Base-by-base conservation (phyloP, 2,329 filamentous ascomycete genomes). In the Aspergillus cejpii region DNA sequence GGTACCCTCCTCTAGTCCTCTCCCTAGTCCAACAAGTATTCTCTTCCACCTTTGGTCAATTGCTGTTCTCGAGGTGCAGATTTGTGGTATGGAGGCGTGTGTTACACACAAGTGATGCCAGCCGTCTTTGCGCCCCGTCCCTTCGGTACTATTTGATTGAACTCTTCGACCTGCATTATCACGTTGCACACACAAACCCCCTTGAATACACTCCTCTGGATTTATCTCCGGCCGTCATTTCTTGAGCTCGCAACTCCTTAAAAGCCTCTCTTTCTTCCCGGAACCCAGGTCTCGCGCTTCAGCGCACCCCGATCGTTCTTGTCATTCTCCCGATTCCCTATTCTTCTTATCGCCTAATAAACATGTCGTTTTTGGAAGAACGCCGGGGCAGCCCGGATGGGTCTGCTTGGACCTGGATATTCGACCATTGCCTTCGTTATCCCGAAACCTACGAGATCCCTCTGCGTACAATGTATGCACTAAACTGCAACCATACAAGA, bases 391-490 rank as follows among this genome's bases (percentile, higher is more conserved):
- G 44, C 44, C 61, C 62, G 6, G 64, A 70, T 52, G 70, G 69
- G 49, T 65, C 67, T 28, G 64, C 67, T 19, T 66, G 74, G 59
- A 64, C 69, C 48, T 73, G 75, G 73, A 77, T 81, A 48, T 69
- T 80, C 39, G 78, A 80, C 46, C 78, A 80, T 59, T 71, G 81
- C 45, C 65, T 82, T 42, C 74, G 76, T 46, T 80, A 83, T 58
- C 79, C 79, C 6, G 74, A 73, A 55, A 77, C 72, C 54, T 83
- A 84, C 58, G 81, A 84, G 56, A 78, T 84, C 24, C 81, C 81
- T 15, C 71, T 84, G 21, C 76, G 80, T 45, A 83, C 79, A 50
- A 83, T 84, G 77, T 84, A 83, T 67, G 75, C 76, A 20, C 71
- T 84, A 61, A 84, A 84, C 59, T 80, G 76, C 49, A 74, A 76